These are phyloP conservation scores for Trifolium fragiferum DNA, from an alignment of 306 rosid species.

Conservation along the genomic window DNA sequence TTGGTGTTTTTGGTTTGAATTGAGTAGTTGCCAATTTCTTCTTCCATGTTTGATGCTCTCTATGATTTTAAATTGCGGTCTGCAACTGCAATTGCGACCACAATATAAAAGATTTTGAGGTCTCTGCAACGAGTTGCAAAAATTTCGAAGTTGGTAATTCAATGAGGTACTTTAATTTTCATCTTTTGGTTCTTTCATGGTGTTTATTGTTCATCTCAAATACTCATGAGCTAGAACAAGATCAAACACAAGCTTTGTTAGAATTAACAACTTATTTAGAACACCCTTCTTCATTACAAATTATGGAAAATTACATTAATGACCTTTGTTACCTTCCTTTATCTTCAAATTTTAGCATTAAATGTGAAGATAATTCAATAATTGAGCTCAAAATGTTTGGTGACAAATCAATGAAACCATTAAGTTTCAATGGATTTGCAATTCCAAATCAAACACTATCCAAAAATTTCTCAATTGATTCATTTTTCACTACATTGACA, in stretches of 20 bases:
- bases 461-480: conserved; percentile 66
- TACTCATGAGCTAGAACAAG: conserved; percentile 58
- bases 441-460: conserved; percentile 75
- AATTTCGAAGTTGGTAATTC: conserved; percentile 27
- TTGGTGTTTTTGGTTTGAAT: conserved; percentile 8
- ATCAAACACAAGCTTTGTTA: conserved; percentile 63
- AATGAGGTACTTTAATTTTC: conserved; percentile 53
- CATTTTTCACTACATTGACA: conserved; percentile 72
- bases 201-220: conserved; percentile 52
- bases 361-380: conserved; percentile 64
- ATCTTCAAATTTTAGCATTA: conserved; percentile 56
- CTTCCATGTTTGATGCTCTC: background rate
- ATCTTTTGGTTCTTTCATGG: conserved; percentile 55
- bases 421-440: conserved; percentile 67
- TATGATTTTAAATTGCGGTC: background rate
- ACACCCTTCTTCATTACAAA: conserved; percentile 64
- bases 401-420: conserved; percentile 49
- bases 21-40: background rate
- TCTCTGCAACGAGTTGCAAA: conserved; percentile 3
- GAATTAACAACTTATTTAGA: conserved; percentile 74
- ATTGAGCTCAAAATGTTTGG: conserved; percentile 86
- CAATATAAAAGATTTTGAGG: background rate
- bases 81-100: background rate
- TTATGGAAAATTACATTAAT: conserved; percentile 55
- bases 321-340: conserved; percentile 67